Evolutionary conservation across 164 flowering plant species (phyloP).

Genomic region (Umbellularia californica): DNA sequence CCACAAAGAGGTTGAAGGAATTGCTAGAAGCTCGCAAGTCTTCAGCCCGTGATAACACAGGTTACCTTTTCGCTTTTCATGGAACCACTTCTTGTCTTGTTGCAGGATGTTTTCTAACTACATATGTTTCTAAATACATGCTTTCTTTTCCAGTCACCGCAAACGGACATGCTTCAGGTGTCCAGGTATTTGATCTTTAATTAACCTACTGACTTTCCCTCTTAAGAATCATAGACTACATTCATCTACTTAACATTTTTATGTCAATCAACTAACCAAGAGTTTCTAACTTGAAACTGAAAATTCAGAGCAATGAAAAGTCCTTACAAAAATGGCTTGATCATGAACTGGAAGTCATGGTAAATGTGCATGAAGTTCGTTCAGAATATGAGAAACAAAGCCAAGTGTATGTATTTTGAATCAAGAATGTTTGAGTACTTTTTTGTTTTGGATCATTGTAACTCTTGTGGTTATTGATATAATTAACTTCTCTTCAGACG

Average conservation of each 20-base stretch:
- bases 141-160: constrained; percentile 39
- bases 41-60: constrained; percentile 72
- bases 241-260: neutral
- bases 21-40: constrained; percentile 92
- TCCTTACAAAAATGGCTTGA: constrained; percentile 93
- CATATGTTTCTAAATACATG: neutral
- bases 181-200: constrained; percentile 55
- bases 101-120: neutral
- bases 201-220: neutral
- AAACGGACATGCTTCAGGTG: constrained; percentile 63
- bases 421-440: neutral
- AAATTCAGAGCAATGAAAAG: constrained; percentile 72
- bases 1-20: constrained; percentile 95
- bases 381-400: constrained; percentile 95
- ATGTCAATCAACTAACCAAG: neutral
- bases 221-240: neutral
- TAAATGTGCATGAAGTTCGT: constrained; percentile 98
- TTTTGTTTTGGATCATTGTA: neutral
- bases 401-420: constrained; percentile 70
- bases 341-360: constrained; percentile 98
- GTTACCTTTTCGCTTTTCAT: constrained; percentile 26
- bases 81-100: neutral
- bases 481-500: constrained; percentile 42
- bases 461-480: neutral
- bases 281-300: constrained; percentile 11